Evolutionary conservation across 1,139 yeast species (phyloP), one percentile per base, ranked within the genome.

Genomic region (Arxiozyma slooffiae): DNA sequence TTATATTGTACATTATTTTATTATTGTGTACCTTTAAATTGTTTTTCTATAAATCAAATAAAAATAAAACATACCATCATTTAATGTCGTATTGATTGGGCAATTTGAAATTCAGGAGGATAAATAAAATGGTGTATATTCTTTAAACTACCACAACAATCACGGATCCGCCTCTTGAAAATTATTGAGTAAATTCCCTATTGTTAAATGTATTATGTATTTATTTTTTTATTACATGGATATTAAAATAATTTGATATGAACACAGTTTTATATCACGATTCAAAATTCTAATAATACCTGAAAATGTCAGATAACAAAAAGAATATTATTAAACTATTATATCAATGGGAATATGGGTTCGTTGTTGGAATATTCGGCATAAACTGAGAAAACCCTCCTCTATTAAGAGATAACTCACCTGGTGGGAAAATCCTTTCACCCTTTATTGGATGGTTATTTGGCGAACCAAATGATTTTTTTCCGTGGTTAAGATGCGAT

Each of bases 361-460:
- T 63, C 20, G 50, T 55, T n/a, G 52, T 48, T n/a, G 51, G 48
- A 8, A 52, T 49, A 26, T 55, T 46, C 23, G 67, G 66, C 67
- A 63, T 63, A 46, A 53, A 63, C 38, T 61, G 66, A 14, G 67
- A 58, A 52, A 60, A 63, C 1, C 67, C 67, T n/a, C 43, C 26
- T 21, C 22, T 30, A 16, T 22, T 41, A 8, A 16, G 17, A 9
- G 38, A 16, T 9, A 37, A 18, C 4, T 21, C 11, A 26, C 5
- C 17, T 11, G 37, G 38, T 3, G 36, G 44, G 17, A 22, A n/a
- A 26, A 18, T 21, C 26, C 22, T 41, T 9, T 23, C 38, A 41
- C 44, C 44, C 38, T 17, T 18, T 41, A 34, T 7, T 24, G 37
- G 37, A 11, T 17, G 9, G 20, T 18, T 41, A 17, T 26, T 24